Conservation (phyloP, 768 basidiomycete species). For the Austroboletus eburneus region DNA sequence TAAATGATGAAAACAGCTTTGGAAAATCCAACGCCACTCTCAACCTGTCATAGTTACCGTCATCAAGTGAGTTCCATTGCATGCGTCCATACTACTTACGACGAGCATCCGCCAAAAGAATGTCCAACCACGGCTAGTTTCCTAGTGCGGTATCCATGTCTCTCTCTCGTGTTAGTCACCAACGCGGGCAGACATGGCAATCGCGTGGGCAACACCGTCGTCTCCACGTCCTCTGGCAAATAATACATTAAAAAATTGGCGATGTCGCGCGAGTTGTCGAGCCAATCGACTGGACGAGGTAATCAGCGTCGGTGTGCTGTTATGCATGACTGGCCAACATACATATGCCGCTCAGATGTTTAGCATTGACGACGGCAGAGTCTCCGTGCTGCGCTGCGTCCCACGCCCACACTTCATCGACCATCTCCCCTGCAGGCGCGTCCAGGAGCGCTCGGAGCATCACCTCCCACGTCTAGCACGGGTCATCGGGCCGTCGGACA, state of each 20-base stretch:
- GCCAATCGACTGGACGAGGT: constrained; percentile 61
- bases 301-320: not conserved
- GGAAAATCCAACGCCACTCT: constrained; percentile 64
- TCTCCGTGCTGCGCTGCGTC: constrained; percentile 87
- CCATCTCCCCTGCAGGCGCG: constrained; percentile 32
- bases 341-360: constrained; percentile 56
- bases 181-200: constrained; percentile 45
- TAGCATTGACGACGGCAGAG: constrained; percentile 65
- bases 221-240: constrained; percentile 44
- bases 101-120: constrained; percentile 77
- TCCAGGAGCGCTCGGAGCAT: constrained; percentile 51
- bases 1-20: constrained; percentile 61
- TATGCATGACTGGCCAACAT: constrained; percentile 20
- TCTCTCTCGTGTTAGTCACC: constrained; percentile 40
- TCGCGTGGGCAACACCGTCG: constrained; percentile 44
- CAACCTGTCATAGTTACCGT: constrained; percentile 36
- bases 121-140: constrained; percentile 74
- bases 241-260: constrained; percentile 69
- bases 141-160: constrained; percentile 47
- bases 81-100: constrained; percentile 41
- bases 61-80: too few relatives aligned
- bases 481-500: not conserved
- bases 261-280: constrained; percentile 73
- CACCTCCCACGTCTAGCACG: constrained; percentile 73
- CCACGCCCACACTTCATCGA: constrained; percentile 79